Percentiles rank a stretch among this genome's conserved stretches.
Evolutionary conservation across 108 stramenopile species (phyloP).

Genomic region (Skeletonema costatum): DNA sequence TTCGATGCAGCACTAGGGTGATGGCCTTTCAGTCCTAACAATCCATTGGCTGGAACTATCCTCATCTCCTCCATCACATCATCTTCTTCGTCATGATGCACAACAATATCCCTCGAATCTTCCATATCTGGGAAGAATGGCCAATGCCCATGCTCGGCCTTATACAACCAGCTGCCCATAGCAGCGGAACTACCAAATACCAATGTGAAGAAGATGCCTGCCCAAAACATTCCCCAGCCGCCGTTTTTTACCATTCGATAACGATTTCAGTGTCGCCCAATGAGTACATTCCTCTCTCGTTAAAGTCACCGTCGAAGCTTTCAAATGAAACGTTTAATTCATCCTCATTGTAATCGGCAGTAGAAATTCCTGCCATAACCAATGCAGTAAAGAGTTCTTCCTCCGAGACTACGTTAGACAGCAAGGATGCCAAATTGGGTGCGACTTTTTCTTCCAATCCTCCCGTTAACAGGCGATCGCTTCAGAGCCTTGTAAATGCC

Average conservation of each 20-base stretch:
- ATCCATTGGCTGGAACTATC: slow-evolving; percentile 16
- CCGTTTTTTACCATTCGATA: slow-evolving; percentile 4
- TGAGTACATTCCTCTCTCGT: slow-evolving; percentile 13
- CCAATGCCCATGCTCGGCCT: slow-evolving; percentile 7
- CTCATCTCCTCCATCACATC: slow-evolving; percentile 8
- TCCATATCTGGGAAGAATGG: neutral
- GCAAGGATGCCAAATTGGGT: slow-evolving; percentile 9
- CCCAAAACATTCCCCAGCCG: slow-evolving; percentile 31
- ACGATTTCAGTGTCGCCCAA: slow-evolving; percentile 26
- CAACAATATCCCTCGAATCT: slow-evolving; percentile 17
- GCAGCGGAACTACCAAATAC: neutral
- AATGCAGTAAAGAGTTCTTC: slow-evolving; percentile 7
- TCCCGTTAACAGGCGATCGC: neutral
- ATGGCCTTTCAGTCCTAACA: slow-evolving; percentile 34
- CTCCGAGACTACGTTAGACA: slow-evolving; percentile 3
- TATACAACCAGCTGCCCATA: slow-evolving; percentile 18
- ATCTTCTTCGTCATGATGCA: slow-evolving; percentile 22
- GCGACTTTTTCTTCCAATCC: slow-evolving; percentile 1
- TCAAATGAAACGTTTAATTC: slow-evolving; percentile 12
- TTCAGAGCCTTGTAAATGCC: slow-evolving; percentile 11
- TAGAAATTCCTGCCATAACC: slow-evolving; percentile 1
- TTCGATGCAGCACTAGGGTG: slow-evolving; percentile 17
- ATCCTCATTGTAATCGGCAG: neutral
- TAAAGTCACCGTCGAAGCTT: slow-evolving; percentile 12
- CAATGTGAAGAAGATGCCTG: slow-evolving; percentile 13